phyloP scores from a whole-genome alignment of 1,139 yeast species.

The Meyerozyma elateridarum region DNA sequence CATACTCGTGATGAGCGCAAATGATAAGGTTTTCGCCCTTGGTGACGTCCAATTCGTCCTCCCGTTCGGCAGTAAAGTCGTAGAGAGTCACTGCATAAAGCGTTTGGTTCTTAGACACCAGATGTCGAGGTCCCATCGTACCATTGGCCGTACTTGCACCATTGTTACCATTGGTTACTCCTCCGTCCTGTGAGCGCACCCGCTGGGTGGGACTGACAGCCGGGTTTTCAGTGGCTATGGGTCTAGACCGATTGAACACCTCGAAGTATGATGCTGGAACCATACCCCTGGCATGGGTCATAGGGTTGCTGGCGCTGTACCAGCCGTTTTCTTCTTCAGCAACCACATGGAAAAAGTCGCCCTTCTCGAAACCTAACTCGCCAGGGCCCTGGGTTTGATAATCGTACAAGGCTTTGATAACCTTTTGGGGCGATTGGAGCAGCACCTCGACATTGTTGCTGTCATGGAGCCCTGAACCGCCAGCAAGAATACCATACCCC shows the following conservation, averaged over 20 bases:
- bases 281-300: conserved; percentile 71
- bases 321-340: conserved; percentile 63
- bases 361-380: conserved; percentile 71
- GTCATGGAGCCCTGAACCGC: conserved; percentile 1
- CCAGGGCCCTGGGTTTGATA: conserved; percentile 79
- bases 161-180: conserved; percentile 2
- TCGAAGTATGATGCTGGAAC: conserved; percentile 87
- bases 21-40: conserved; percentile 89
- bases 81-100: conserved; percentile 52
- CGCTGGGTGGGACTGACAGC: conserved; percentile 7
- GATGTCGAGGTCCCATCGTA: conserved; percentile 11
- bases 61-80: conserved; percentile 84
- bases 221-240: conserved; percentile 12
- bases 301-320: conserved; percentile 89
- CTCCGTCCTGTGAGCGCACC: conserved; percentile 6
- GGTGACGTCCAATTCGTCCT: conserved; percentile 76
- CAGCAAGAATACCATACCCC: background rate
- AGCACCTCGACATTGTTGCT: conserved; percentile 3
- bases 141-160: conserved; percentile 6
- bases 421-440: conserved; percentile 61
- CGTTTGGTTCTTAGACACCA: conserved; percentile 30
- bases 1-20: conserved; percentile 93
- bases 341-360: conserved; percentile 85
- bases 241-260: conserved; percentile 60
- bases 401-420: conserved; percentile 76